phyloP scores from a whole-genome alignment of 768 basidiomycete genomes.

The Naganishia vaughanmartiniae region DNA sequence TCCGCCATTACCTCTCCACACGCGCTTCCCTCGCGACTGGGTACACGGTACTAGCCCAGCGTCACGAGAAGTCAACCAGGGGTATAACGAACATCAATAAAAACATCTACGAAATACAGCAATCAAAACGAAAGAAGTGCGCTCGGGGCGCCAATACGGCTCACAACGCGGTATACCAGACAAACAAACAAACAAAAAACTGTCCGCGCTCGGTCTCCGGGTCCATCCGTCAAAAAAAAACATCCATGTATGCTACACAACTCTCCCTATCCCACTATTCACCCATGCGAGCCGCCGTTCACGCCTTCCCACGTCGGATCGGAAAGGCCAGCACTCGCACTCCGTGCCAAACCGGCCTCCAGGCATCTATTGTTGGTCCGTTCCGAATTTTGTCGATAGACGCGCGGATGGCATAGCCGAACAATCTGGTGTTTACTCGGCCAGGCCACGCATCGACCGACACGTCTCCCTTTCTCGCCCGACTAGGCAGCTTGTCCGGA shows the following conservation, averaged over 20 bases:
- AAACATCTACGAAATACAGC: not conserved
- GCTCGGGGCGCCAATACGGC: not conserved
- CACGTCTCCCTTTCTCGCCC: not conserved
- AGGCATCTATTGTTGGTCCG: no score
- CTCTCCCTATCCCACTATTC: not conserved
- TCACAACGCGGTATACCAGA: no score
- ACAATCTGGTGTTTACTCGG: not conserved
- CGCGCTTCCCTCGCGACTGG: no score
- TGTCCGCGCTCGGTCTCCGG: no score
- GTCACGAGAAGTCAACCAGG: not conserved
- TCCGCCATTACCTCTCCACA: no score
- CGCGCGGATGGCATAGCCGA: not conserved
- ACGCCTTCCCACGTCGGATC: not conserved
- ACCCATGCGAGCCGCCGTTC: not conserved
- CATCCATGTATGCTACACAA: slow-evolving; percentile 5
- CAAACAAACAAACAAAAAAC: not conserved
- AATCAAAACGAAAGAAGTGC: not conserved
- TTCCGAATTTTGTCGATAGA: no score
- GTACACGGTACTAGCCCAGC: no score
- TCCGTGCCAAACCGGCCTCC: no score
- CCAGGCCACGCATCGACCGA: not conserved
- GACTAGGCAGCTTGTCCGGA: slow-evolving; percentile 12
- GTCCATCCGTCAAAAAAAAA: not conserved
- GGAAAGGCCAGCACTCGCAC: no score
- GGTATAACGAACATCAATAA: slow-evolving; percentile 11